Percentiles rank a stretch among this genome's conserved stretches.
Evolutionary conservation across 148 eudicot genomes (phyloP).

Genomic region (Heliosperma pusillum): DNA sequence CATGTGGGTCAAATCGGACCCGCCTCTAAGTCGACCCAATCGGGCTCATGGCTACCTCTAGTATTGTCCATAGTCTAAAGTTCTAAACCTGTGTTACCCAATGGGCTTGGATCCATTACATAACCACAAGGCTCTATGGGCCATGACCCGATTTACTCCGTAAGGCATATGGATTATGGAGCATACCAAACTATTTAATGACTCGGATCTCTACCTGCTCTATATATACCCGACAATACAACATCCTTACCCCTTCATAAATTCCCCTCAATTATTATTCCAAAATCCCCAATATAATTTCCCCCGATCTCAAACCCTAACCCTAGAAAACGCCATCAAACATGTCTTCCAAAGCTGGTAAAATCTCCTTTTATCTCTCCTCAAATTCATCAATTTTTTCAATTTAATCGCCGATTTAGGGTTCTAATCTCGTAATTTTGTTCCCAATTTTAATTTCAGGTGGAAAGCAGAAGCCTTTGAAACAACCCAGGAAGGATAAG

Average conservation of each 20-base stretch:
- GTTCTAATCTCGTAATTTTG: conserved; percentile 11
- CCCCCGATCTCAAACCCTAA: conserved; percentile 34
- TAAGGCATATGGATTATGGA: not conserved
- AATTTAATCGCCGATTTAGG: not conserved
- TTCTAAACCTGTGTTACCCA: too few relatives aligned
- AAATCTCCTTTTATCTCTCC: not conserved
- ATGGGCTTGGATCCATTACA: too few relatives aligned
- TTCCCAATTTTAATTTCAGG: conserved; percentile 29
- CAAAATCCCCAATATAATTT: conserved; percentile 10
- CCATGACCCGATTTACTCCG: not conserved
- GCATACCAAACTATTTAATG: not conserved
- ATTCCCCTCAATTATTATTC: not conserved
- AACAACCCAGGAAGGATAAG: conserved; percentile 74
- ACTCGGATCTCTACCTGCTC: not conserved
- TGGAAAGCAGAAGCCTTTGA: conserved; percentile 95
- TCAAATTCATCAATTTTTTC: not conserved
- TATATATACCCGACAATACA: not conserved
- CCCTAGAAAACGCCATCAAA: conserved; percentile 30
- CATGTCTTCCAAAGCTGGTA: conserved; percentile 63
- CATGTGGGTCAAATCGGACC: too few relatives aligned
- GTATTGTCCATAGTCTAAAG: too few relatives aligned
- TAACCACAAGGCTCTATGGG: not conserved
- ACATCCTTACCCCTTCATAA: not conserved
- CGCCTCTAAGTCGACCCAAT: too few relatives aligned
- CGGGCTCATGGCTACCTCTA: too few relatives aligned